Percentiles rank a stretch among this genome's conserved stretches.
These are phyloP conservation scores for Pythium guiyangense DNA, from an alignment of 352 stramenopile genomes.

Conservation along the genomic window DNA sequence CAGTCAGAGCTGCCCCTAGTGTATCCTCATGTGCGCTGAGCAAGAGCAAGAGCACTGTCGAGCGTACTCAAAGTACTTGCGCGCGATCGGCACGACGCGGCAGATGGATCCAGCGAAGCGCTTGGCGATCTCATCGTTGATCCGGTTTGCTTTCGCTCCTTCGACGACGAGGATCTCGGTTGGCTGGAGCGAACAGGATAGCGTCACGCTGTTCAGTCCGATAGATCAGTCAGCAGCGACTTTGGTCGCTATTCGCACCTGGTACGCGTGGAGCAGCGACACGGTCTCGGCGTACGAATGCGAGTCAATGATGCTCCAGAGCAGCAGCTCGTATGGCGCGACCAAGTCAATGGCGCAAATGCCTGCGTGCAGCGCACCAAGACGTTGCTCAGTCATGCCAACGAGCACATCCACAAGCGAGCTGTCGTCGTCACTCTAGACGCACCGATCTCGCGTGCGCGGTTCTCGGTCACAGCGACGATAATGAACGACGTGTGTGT, in stretches of 20 bases:
- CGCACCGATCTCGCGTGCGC: conserved; percentile 13
- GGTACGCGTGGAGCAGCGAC: conserved; percentile 63
- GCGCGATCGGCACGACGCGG: conserved; percentile 57
- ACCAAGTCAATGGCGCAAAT: conserved; percentile 72
- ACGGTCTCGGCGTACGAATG: conserved; percentile 69
- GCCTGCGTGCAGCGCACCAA: conserved; percentile 11
- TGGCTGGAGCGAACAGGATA: conserved; percentile 24
- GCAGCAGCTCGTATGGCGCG: conserved; percentile 61
- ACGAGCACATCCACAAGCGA: neutral
- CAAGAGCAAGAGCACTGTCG: neutral
- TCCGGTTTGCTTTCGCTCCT: conserved; percentile 41
- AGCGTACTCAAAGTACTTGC: conserved; percentile 78
- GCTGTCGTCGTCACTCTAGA: neutral
- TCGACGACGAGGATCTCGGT: conserved; percentile 76
- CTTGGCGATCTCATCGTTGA: conserved; percentile 71
- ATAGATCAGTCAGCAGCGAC: neutral
- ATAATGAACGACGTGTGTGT: conserved; percentile 13
- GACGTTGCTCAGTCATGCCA: neutral
- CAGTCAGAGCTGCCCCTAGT: too few species aligned
- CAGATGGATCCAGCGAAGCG: conserved; percentile 47
- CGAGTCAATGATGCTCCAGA: conserved; percentile 81
- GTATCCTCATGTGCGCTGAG: neutral
- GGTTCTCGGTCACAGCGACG: conserved; percentile 13
- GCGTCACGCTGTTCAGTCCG: neutral
- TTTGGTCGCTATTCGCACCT: conserved; percentile 21